Evolutionary conservation across 495 filamentous ascomycete genomes (phyloP), one percentile per base, ranked within the genome.

Genomic region (Penicillium parvum): DNA sequence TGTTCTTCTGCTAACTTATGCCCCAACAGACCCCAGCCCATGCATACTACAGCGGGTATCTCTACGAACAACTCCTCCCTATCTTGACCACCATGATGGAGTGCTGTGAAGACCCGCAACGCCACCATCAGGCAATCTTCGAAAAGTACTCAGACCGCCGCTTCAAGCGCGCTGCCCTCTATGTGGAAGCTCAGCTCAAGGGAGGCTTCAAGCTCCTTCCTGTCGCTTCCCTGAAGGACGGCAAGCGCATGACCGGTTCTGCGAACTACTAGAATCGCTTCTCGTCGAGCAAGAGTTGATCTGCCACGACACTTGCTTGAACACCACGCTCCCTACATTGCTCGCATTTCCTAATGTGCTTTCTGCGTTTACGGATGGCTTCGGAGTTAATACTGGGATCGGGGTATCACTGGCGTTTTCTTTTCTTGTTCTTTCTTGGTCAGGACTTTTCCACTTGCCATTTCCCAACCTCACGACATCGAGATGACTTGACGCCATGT

Each of bases 1-100:
- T 42, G 16, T 23, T 26, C 32, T 34, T 22, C 12, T 47, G 41
- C 68, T 78, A 49, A 76, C 47, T 6, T 16, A 16, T 18, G 25
- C 32, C 11, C 15, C 30, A 27, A 38, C 48, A 95, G 88, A 84
- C 85, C 45, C 75, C 75, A 22, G 79, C 84, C 23, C 92, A 98
- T 54, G 82, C 89, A 11, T 83, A 89, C 68, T 97, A 95, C 64
- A 90, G 90, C 19, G 86, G 86, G 23, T 97, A 98, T 66, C 95
- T 90, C 14, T 86, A 84, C 49, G 65, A 74, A 7, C 94, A 98
- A 58, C 72, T 98, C 16, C 76, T 82, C 45, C 85, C 83, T 2
- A 71, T 97, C 16, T 68, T 96, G 35, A 64, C 73, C 4, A 79
- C 81, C 61, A 83, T 97, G 39, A 61, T 88, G 22, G 89, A 95